Evolutionary conservation across 2,329 filamentous ascomycete genomes (phyloP), one percentile per base, ranked within the genome.

Genomic region (Coniochaeta prunicola): DNA sequence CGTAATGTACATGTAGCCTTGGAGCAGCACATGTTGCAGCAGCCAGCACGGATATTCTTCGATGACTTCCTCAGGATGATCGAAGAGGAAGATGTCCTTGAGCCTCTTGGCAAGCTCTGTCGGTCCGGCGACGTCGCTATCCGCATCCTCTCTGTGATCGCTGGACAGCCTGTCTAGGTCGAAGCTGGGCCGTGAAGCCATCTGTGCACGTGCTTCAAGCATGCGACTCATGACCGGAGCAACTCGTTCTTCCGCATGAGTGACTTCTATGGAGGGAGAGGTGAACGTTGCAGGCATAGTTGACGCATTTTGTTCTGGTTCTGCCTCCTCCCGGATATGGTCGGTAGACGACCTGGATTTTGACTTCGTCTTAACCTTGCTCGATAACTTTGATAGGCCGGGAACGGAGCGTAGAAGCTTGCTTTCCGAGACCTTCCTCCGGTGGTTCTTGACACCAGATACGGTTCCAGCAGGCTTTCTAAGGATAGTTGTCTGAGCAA

Each of bases 1-100:
- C 0, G 94, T 97, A 68, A 99, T 90, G 74, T 97, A 97, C 82
- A 99, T 88, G 71, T 94, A 97, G 6, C 94, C 94, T 70, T 97
- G 92, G 9, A 97, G 81, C 31, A 97, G 78, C 50, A 96, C 91
- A 68, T 89, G 96, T 71, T 97, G 92, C 34, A 97, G 76, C 40
- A 97, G 77, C 87, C 91, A 97, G 74, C 93, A 97, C 9, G 92
- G 90, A 70, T 96, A 97, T 76, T 97, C 93, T 85, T 90, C 86
- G 61, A 96, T 85, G 24, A 97, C 90, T 61, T 92, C 88, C 70
- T 99, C 94, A 0, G 89, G 82, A 38, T 84, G 79, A 30, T 91
- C 85, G 64, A 97, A 94, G 56, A 88, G 83, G 68, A 96, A 96
- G 62, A 96, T 96, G 61, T 94, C 86, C 78, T 87, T 91, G 38